These are phyloP conservation scores for Rubus parviflorus DNA, from an alignment of 306 rosid species.

Conservation along the genomic window DNA sequence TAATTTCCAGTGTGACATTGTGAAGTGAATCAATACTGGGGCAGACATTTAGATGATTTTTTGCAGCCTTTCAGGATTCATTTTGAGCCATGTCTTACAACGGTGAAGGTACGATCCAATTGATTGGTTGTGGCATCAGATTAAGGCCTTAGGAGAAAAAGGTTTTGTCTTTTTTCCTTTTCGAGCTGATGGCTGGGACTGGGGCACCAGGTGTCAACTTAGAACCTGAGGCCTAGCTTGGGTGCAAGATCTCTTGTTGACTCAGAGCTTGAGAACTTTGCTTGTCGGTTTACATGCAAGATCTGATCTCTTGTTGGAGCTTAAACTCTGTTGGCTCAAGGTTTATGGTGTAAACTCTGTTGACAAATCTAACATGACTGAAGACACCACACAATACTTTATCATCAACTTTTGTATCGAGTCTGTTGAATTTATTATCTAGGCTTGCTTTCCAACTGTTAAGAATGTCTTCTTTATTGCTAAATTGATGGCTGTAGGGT, in stretches of 20 bases:
- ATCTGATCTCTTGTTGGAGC: background rate
- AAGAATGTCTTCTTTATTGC: slow-evolving; percentile 16
- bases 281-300: background rate
- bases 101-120: background rate
- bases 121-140: background rate
- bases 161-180: background rate
- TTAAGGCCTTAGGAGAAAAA: background rate
- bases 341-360: background rate
- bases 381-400: background rate
- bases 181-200: background rate
- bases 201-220: background rate
- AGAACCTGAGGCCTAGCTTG: background rate
- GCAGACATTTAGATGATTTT: background rate
- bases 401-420: background rate
- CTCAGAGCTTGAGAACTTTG: background rate
- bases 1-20: background rate
- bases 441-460: slow-evolving; percentile 13
- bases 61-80: background rate
- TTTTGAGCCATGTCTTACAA: background rate
- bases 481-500: slow-evolving; percentile 59
- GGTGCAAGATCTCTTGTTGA: background rate
- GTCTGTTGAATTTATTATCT: background rate
- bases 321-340: background rate
- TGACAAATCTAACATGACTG: background rate
- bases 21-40: background rate